Evolutionary conservation across 371 early-diverging fungal genomes (phyloP).

Genomic region (Capniomyces stellatus): DNA sequence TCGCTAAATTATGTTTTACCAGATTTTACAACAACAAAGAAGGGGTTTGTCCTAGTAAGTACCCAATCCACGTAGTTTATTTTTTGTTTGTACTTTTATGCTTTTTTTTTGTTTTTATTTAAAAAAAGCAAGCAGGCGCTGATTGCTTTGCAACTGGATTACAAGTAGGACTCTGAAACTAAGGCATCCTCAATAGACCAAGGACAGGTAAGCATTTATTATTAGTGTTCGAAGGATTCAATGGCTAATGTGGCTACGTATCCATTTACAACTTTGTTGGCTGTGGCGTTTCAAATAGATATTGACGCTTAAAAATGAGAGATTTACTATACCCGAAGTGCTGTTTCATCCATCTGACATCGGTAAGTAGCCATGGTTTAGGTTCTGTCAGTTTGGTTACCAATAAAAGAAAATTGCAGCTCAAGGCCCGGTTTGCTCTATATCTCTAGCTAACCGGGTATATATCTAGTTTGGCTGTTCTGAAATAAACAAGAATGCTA

Average conservation of each 20-base stretch:
- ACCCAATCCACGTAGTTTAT: neutral
- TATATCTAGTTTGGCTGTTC: neutral
- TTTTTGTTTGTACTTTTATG: no score
- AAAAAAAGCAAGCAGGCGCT: no score
- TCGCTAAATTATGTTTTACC: conserved; percentile 62
- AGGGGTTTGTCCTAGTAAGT: conserved; percentile 37
- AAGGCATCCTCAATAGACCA: no score
- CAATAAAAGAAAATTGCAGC: neutral
- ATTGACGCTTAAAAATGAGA: conserved; percentile 59
- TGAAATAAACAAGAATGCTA: neutral
- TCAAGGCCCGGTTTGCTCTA: no score
- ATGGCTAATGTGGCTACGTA: no score
- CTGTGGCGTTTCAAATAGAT: conserved; percentile 32
- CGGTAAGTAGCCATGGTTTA: conserved; percentile 22
- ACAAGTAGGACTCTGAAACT: no score
- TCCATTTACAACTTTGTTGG: no score
- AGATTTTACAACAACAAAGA: conserved; percentile 38
- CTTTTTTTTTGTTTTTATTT: no score
- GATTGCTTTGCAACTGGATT: no score
- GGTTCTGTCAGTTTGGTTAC: neutral
- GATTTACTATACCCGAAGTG: conserved; percentile 70
- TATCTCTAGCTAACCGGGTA: no score
- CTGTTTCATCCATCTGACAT: conserved; percentile 69
- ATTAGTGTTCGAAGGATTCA: no score
- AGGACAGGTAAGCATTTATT: neutral